Evolutionary conservation across 352 stramenopile species (phyloP).

Genomic region (Plasmopara muralis): DNA sequence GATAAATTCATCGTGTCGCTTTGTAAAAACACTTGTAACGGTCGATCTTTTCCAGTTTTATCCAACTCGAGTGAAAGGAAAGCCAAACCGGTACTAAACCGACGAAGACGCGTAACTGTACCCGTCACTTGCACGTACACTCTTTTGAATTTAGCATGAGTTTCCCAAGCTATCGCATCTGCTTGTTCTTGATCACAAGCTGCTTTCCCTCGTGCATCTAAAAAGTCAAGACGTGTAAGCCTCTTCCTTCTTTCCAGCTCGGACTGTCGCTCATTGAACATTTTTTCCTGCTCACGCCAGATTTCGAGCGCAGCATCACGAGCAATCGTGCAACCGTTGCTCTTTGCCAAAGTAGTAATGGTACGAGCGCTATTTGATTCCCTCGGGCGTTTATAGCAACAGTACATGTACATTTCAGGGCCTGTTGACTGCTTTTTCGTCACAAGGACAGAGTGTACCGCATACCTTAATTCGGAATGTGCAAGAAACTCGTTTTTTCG

Average conservation of each 20-base stretch:
- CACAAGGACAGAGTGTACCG: slow-evolving; percentile 25
- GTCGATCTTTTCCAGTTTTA: slow-evolving; percentile 13
- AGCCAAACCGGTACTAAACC: slow-evolving; percentile 41
- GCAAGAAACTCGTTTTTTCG: slow-evolving; percentile 52
- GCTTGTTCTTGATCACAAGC: slow-evolving; percentile 14
- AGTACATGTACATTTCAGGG: slow-evolving; percentile 35
- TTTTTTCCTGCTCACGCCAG: slow-evolving; percentile 13
- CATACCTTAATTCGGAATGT: slow-evolving; percentile 27
- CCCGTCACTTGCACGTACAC: slow-evolving; percentile 32
- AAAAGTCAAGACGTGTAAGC: slow-evolving; percentile 13
- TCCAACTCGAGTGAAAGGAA: slow-evolving; percentile 34
- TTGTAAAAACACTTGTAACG: slow-evolving; percentile 35
- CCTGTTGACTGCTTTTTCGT: slow-evolving; percentile 10
- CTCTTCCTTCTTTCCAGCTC: slow-evolving; percentile 3
- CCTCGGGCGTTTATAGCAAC: slow-evolving; percentile 20
- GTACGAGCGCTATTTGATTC: neutral
- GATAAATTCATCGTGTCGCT: slow-evolving; percentile 30
- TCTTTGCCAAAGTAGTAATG: neutral
- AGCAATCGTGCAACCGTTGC: neutral
- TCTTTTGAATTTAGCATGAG: neutral
- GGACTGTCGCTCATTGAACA: slow-evolving; percentile 8
- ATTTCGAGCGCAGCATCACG: slow-evolving; percentile 15
- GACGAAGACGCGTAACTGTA: slow-evolving; percentile 31
- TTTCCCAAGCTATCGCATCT: slow-evolving; percentile 5
- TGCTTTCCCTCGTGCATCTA: slow-evolving; percentile 9